These are phyloP conservation scores for Pythium scleroteichum DNA, from an alignment of 352 stramenopile genomes.

Conservation along the genomic window DNA sequence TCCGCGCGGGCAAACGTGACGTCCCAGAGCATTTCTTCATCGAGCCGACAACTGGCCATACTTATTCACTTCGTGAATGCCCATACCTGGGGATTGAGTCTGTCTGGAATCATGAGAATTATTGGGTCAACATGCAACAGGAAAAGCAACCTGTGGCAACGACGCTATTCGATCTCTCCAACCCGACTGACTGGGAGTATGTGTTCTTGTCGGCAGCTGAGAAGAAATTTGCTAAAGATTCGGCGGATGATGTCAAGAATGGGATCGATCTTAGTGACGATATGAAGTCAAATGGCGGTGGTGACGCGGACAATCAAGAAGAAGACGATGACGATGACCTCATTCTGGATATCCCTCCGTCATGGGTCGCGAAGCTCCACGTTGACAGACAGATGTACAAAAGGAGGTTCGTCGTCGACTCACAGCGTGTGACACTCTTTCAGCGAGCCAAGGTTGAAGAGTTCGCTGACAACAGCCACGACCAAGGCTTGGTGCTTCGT, in stretches of 20 bases:
- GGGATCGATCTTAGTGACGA: constrained; percentile 56
- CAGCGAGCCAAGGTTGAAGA: constrained; percentile 91
- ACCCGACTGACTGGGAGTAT: constrained; percentile 90
- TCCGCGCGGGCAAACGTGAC: constrained; percentile 90
- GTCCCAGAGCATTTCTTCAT: constrained; percentile 88
- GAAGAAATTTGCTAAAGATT: constrained; percentile 51
- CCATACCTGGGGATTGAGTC: constrained; percentile 90
- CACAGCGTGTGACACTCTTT: constrained; percentile 89
- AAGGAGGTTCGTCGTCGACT: constrained; percentile 84
- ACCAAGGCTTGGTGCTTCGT: constrained; percentile 84
- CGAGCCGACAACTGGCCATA: constrained; percentile 90
- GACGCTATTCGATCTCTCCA: constrained; percentile 82
- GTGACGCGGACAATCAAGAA: constrained; percentile 60
- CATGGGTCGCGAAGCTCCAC: constrained; percentile 79
- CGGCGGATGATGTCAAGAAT: constrained; percentile 49
- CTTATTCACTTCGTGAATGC: constrained; percentile 72
- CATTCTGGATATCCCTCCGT: constrained; percentile 81
- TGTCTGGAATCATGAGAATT: constrained; percentile 95
- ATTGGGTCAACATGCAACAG: constrained; percentile 94
- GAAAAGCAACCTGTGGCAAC: constrained; percentile 51
- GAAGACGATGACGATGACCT: constrained; percentile 61
- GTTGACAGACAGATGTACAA: constrained; percentile 78
- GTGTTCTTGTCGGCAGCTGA: constrained; percentile 86
- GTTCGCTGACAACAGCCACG: constrained; percentile 89
- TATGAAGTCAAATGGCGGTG: constrained; percentile 48